Conservation (phyloP, 768 basidiomycete genomes). For the Pleurotus salmoneostramineus region DNA sequence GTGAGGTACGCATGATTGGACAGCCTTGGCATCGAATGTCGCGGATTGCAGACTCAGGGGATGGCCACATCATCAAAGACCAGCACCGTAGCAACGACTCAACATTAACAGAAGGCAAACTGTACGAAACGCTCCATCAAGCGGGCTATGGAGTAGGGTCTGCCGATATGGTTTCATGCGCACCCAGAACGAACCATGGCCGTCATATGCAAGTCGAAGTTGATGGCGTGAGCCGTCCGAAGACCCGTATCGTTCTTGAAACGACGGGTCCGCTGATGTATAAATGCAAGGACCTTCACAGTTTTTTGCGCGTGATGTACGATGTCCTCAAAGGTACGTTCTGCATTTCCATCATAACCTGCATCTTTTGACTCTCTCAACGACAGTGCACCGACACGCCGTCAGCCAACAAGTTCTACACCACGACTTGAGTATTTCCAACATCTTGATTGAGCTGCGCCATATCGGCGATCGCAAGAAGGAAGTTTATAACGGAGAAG, state of each 20-base stretch:
- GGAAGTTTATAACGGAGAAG: too few species aligned
- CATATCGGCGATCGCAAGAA: too few species aligned
- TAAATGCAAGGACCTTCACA: not conserved
- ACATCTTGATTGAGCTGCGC: not conserved
- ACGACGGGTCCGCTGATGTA: not conserved
- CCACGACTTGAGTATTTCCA: not conserved
- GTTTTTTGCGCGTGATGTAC: not conserved
- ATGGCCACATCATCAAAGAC: constrained; percentile 1
- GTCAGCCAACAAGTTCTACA: not conserved
- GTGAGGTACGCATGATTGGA: too few species aligned
- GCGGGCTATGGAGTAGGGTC: not conserved
- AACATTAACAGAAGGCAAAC: not conserved
- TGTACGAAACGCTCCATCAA: not conserved
- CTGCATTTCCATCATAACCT: too few species aligned
- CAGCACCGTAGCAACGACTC: not conserved
- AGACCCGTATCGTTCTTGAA: not conserved
- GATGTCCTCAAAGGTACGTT: not conserved
- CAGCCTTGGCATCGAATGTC: too few species aligned
- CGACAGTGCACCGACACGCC: constrained; percentile 1
- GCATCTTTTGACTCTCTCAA: not conserved
- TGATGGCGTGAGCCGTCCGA: not conserved
- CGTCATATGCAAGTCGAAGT: not conserved
- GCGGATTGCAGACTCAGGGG: too few species aligned
- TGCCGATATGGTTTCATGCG: not conserved
- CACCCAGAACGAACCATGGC: not conserved